Percentiles rank a stretch among this genome's conserved stretches.
phyloP scores from a whole-genome alignment of 495 filamentous ascomycete genomes.

The Bacidia rubella region DNA sequence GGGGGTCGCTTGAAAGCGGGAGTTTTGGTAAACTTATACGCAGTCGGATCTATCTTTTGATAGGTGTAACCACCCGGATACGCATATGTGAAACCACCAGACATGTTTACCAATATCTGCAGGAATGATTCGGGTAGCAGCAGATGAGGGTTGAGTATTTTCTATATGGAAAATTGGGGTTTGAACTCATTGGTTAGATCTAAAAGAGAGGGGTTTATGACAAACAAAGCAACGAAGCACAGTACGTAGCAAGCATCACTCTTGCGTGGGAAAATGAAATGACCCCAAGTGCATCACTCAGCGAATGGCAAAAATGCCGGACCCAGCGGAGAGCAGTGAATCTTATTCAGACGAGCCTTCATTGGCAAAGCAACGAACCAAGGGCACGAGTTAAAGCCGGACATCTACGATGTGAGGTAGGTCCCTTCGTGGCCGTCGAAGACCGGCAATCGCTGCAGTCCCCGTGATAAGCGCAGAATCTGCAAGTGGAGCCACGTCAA shows the following conservation, averaged over 20 bases:
- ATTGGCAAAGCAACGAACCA: conserved; percentile 1
- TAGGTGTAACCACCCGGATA: neutral
- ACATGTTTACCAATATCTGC: neutral
- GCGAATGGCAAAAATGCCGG: neutral
- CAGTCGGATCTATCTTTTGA: conserved; percentile 1
- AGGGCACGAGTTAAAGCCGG: neutral
- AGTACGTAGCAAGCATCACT: neutral
- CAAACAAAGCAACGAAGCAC: neutral
- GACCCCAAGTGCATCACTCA: neutral
- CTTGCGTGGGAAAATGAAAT: neutral
- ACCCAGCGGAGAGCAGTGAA: neutral
- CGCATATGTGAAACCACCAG: neutral
- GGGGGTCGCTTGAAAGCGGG: conserved; percentile 1
- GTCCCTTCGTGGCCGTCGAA: neutral
- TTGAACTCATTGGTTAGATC: neutral
- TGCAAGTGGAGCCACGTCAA: conserved; percentile 17
- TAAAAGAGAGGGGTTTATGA: neutral
- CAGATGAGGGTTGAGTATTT: neutral
- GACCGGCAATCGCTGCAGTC: neutral
- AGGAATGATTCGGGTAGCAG: neutral
- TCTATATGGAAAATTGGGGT: neutral
- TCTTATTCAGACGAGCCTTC: neutral
- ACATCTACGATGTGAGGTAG: neutral
- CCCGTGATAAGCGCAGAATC: conserved; percentile 3
- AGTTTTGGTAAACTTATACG: conserved; percentile 1